phyloP scores from a whole-genome alignment of 768 basidiomycete genomes.

The Auricularia cornea region DNA sequence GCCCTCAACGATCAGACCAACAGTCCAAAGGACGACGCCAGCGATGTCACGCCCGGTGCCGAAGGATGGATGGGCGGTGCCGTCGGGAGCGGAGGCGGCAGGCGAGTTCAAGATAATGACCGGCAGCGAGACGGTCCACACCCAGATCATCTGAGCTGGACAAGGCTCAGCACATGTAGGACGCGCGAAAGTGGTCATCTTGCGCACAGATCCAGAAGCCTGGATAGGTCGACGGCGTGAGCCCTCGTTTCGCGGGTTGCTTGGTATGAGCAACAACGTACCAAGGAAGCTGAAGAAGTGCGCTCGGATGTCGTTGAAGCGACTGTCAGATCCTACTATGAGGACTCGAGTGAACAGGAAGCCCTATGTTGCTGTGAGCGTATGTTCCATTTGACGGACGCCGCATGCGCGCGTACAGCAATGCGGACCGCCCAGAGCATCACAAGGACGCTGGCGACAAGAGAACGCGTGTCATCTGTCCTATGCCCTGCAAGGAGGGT shows the following conservation, averaged over 20 bases:
- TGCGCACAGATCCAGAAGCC: conserved; percentile 55
- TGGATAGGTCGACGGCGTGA: too few relatives aligned
- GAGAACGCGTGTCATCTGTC: conserved; percentile 45
- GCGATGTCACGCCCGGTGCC: conserved; percentile 56
- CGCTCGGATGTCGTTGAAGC: conserved; percentile 59
- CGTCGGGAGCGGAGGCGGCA: conserved; percentile 38
- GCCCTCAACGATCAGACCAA: conserved; percentile 52
- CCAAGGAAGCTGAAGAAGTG: conserved; percentile 60
- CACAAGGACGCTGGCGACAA: conserved; percentile 48
- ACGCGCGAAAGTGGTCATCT: too few relatives aligned
- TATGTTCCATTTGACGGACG: background rate
- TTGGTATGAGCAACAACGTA: too few relatives aligned
- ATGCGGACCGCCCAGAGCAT: conserved; percentile 61
- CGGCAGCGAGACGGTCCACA: conserved; percentile 57
- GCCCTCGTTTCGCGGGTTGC: too few relatives aligned
- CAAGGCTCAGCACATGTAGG: background rate
- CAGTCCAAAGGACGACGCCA: conserved; percentile 50
- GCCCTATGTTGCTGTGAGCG: conserved; percentile 21
- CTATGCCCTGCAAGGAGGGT: conserved; percentile 56
- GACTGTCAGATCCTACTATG: conserved; percentile 54
- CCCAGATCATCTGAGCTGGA: conserved; percentile 52
- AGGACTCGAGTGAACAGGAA: conserved; percentile 65
- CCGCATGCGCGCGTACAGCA: conserved; percentile 26
- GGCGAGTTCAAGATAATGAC: conserved; percentile 61
- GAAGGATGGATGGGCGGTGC: conserved; percentile 46